Evolutionary conservation across 2,329 filamentous ascomycete species (phyloP), one percentile per base, ranked within the genome.

Genomic region (Fusarium drepaniforme): DNA sequence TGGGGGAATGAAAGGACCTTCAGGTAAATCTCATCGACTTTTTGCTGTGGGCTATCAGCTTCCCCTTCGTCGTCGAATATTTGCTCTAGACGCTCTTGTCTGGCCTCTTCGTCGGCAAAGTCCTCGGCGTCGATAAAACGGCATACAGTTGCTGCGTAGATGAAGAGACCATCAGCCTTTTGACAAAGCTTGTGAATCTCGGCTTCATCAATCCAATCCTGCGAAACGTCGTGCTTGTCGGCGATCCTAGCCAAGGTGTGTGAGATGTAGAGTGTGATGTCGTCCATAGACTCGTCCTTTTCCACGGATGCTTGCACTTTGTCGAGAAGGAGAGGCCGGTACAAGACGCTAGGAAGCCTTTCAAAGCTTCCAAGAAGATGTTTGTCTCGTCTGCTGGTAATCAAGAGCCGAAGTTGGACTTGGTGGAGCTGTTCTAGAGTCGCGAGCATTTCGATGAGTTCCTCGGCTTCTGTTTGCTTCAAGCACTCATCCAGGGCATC

Each of bases 1-100:
- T 70, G 38, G 2, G 49, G 66, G 6, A 70, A 59, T 7, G 16
- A 64, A 1, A 67, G n/a, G 2, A 67, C 67, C 33, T 70, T 70
- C 8, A 58, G 35, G 6, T 70, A 72, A 6, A 72, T 67, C 23
- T 62, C 38, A 25, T 72, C 67, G 0, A 72, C 21, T 13, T 62
- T 62, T 3, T 64, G 35, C 3, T 72, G 64, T 0, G 67, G 70
- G 6, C 23, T 23, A 1, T 64, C 18, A 3, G 5, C 40, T 4
- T 68, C 94, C 94, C 2, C 86, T 96, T 21, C 12, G 4, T 63
- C 57, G 2, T 71, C 4, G 1, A 71, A 49, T 7, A 71, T 63
- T 8, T 46, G 40, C 4, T 38, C 9, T 6, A 73, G 40, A 0
- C 64, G 49, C 13, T 30, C 42, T 3, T 66, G 21, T 59, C 64